These are phyloP conservation scores for Entomortierella lignicola DNA, from an alignment of 192 early-diverging fungal species.

Conservation along the genomic window DNA sequence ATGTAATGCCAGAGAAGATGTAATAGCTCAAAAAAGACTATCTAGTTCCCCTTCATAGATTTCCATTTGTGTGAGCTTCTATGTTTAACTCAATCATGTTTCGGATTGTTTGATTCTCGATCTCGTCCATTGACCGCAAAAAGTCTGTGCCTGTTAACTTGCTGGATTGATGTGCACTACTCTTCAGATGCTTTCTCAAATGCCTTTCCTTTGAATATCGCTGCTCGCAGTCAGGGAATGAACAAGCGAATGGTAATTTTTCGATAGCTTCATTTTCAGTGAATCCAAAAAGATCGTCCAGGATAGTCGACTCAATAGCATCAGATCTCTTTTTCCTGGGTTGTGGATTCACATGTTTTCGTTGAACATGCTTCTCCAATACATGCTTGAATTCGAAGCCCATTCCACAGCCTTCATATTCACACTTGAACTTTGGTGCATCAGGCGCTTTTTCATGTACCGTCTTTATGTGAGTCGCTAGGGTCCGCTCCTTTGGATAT, in stretches of 20 bases:
- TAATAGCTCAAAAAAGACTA: no score
- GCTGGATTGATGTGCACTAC: slow-evolving; percentile 1
- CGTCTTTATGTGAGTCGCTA: slow-evolving; percentile 44
- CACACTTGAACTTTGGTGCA: slow-evolving; percentile 36
- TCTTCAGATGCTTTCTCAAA: slow-evolving; percentile 25
- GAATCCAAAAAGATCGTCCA: slow-evolving; percentile 31
- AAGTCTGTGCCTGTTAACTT: slow-evolving; percentile 5
- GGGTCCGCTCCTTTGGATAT: slow-evolving; percentile 23
- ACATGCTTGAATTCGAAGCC: slow-evolving; percentile 45
- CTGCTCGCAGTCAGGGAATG: slow-evolving; percentile 9
- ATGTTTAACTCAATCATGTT: slow-evolving; percentile 54
- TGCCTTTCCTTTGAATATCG: slow-evolving; percentile 18
- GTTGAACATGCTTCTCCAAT: slow-evolving; percentile 17
- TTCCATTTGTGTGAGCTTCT: background rate
- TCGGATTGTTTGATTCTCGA: slow-evolving; percentile 54
- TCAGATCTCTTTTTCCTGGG: slow-evolving; percentile 21
- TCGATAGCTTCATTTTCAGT: slow-evolving; percentile 7
- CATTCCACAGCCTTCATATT: slow-evolving; percentile 45
- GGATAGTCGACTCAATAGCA: slow-evolving; percentile 1
- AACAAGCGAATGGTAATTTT: slow-evolving; percentile 29
- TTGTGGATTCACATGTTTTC: slow-evolving; percentile 6
- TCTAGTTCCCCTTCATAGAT: background rate
- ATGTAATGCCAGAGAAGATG: no score
- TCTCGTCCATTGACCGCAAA: slow-evolving; percentile 38
- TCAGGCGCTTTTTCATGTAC: slow-evolving; percentile 8